Evolutionary conservation across 805 yeast genomes (phyloP).

Genomic region (Yamadazyma sp.): DNA sequence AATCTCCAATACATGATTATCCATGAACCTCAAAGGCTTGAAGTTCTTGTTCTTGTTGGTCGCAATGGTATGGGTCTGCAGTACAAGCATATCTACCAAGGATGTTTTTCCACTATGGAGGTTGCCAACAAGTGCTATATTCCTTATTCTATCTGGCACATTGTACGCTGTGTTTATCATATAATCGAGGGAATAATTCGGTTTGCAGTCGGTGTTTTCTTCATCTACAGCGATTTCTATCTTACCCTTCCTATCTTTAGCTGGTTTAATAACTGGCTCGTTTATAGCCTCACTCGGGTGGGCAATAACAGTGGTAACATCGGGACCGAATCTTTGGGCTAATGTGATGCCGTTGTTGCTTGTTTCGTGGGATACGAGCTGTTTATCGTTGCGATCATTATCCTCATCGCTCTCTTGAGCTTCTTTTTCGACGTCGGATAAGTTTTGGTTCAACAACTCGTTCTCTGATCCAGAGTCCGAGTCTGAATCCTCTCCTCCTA

Average conservation of each 20-base stretch:
- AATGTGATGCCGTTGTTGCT: constrained; percentile 2
- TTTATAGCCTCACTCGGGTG: constrained; percentile 32
- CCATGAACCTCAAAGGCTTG: constrained; percentile 68
- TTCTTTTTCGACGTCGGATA: constrained; percentile 13
- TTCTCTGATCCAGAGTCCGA: constrained; percentile 2
- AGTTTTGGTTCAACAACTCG: constrained; percentile 5
- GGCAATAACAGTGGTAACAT: constrained; percentile 62
- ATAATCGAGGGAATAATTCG: constrained; percentile 62
- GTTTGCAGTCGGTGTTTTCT: constrained; percentile 21
- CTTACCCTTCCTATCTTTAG: constrained; percentile 27
- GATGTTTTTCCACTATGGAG: constrained; percentile 86
- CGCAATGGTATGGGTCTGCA: constrained; percentile 58
- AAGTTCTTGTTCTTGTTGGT: constrained; percentile 27
- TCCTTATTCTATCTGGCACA: constrained; percentile 66
- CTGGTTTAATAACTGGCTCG: constrained; percentile 24
- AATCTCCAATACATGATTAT: constrained; percentile 66
- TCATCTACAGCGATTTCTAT: constrained; percentile 29
- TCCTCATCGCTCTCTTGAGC: constrained; percentile 11
- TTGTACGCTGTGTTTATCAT: constrained; percentile 46
- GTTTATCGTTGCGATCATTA: constrained; percentile 4
- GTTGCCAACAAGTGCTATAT: constrained; percentile 77
- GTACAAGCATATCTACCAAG: constrained; percentile 64
- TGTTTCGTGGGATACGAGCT: constrained; percentile 10
- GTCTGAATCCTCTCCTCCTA: constrained; percentile 51
- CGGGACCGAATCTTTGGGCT: constrained; percentile 26